phyloP scores from a whole-genome alignment of 2,329 filamentous ascomycete genomes.

The Cladophialophora bantiana region DNA sequence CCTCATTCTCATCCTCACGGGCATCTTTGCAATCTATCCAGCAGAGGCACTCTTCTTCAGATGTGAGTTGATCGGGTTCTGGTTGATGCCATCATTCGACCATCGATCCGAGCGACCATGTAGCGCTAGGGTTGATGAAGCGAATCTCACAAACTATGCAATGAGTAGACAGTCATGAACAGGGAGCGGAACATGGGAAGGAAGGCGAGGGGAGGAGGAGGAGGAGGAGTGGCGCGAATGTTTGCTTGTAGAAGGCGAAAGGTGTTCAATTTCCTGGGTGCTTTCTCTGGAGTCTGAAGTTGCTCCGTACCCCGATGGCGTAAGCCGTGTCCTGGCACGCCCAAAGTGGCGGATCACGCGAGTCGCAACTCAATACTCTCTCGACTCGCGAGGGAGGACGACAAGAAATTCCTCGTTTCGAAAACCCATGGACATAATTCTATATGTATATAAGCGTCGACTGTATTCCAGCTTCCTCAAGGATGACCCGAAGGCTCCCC shows the following conservation, averaged over 20 bases:
- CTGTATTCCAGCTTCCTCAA: no score
- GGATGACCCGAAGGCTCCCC: no score
- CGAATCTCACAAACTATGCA: background rate
- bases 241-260: constrained; percentile 15
- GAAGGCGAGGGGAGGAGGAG: background rate
- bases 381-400: no score
- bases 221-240: constrained; percentile 3
- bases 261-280: constrained; percentile 32
- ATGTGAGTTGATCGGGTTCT: constrained; percentile 1
- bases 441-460: no score
- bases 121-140: background rate
- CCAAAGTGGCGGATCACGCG: background rate
- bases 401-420: no score
- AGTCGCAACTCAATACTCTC: background rate
- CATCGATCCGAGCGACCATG: background rate
- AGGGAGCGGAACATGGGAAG: background rate
- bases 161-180: background rate
- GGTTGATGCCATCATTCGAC: constrained; percentile 27
- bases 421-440: no score
- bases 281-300: constrained; percentile 13
- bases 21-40: constrained; percentile 23
- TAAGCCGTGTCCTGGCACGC: background rate
- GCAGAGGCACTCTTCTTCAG: constrained; percentile 18
- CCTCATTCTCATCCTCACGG: constrained; percentile 49
- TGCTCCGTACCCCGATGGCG: constrained; percentile 26